A percentile compares a stretch with the other conserved stretches of the same genome.
Conservation (phyloP, 1,284 basidiomycete species). For the Vanrija sp. region DNA sequence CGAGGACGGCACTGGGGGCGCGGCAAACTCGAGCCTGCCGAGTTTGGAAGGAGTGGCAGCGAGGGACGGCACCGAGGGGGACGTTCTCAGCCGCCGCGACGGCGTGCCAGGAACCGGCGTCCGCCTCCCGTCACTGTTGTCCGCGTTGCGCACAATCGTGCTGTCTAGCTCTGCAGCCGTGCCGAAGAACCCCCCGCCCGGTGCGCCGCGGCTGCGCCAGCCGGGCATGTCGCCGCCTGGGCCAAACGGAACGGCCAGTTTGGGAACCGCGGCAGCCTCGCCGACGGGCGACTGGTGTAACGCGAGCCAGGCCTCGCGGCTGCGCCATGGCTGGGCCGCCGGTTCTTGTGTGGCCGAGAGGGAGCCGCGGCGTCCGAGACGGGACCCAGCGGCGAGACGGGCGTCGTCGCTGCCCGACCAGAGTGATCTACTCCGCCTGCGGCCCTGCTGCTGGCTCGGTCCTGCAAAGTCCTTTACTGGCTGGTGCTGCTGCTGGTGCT, state of each 20-base stretch:
- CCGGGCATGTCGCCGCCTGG: slow-evolving; percentile 4
- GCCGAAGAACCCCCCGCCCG: slow-evolving; percentile 13
- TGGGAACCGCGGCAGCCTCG: background rate
- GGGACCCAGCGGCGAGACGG: too few species aligned
- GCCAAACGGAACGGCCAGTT: too few species aligned
- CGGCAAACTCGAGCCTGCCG: too few species aligned
- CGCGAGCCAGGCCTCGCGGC: slow-evolving; percentile 31
- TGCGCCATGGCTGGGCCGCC: slow-evolving; percentile 34
- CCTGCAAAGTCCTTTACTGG: too few species aligned
- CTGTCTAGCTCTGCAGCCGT: slow-evolving; percentile 5
- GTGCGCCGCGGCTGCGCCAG: slow-evolving; percentile 14
- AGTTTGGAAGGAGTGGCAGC: too few species aligned
- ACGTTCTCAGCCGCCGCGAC: too few species aligned
- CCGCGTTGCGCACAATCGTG: slow-evolving; percentile 1
- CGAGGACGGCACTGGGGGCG: background rate
- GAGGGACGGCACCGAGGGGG: background rate
- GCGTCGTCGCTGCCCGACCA: too few species aligned
- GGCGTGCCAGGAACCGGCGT: too few species aligned
- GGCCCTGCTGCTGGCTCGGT: too few species aligned
- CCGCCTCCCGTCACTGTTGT: background rate
- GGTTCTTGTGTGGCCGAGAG: background rate
- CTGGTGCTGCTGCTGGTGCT: background rate
- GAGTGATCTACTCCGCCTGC: too few species aligned
- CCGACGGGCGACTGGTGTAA: slow-evolving; percentile 14
- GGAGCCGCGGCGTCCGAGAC: background rate